Evolutionary conservation across 2,329 filamentous ascomycete genomes (phyloP).

Genomic region (Arachnomyces sp.): DNA sequence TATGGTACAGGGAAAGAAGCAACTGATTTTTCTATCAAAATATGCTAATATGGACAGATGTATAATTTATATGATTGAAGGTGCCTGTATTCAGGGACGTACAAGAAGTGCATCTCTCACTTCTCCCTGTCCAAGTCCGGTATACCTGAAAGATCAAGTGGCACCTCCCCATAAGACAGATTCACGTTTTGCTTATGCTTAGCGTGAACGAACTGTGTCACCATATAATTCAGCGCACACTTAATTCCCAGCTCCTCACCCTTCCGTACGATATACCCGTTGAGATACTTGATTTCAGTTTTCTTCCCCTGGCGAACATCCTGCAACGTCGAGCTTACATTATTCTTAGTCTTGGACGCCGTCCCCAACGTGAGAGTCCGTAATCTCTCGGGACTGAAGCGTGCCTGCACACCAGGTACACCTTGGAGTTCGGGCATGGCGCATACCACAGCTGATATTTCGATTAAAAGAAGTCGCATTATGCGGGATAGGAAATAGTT

Average conservation of each 20-base stretch:
- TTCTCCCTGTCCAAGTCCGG: slow-evolving; percentile 7
- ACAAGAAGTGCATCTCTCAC: not conserved
- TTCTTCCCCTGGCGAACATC: slow-evolving; percentile 53
- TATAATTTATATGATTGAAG: not conserved
- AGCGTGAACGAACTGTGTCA: slow-evolving; percentile 64
- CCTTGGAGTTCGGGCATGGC: slow-evolving; percentile 64
- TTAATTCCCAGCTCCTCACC: slow-evolving; percentile 66
- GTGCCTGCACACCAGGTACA: slow-evolving; percentile 50
- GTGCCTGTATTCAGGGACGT: slow-evolving; percentile 5
- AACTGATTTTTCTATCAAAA: too few relatives aligned
- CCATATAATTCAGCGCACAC: slow-evolving; percentile 62
- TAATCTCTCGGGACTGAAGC: slow-evolving; percentile 55
- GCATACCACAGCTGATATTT: slow-evolving; percentile 64
- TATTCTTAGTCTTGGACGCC: slow-evolving; percentile 45
- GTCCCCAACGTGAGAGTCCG: slow-evolving; percentile 51
- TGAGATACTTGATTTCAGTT: slow-evolving; percentile 77
- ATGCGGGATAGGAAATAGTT: slow-evolving; percentile 58
- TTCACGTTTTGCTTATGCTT: slow-evolving; percentile 46
- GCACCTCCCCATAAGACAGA: slow-evolving; percentile 24
- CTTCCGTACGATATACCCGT: slow-evolving; percentile 73
- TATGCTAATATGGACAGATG: too few relatives aligned
- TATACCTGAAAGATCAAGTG: slow-evolving; percentile 18
- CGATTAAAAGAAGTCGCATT: slow-evolving; percentile 62
- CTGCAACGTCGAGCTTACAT: slow-evolving; percentile 59
- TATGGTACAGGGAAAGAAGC: not conserved